Evolutionary conservation across 2,329 filamentous ascomycete genomes (phyloP), one percentile per base, ranked within the genome.

Genomic region (Monosporascus sp.): DNA sequence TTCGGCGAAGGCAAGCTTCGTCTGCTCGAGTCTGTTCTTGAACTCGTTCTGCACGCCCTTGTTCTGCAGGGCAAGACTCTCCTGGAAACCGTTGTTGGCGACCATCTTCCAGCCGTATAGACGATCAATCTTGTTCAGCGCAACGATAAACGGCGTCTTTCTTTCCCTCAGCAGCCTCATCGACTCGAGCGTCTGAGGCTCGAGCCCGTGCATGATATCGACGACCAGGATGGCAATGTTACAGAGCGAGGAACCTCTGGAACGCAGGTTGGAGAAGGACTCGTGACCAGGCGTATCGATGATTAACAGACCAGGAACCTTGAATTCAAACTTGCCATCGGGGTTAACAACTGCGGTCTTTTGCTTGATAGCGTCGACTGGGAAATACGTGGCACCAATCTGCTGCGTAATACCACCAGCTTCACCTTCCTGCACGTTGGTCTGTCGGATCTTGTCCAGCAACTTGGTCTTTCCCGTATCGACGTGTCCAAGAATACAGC

Each of bases 381-480:
- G 95, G 82, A 99, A 99, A 78, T 97, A 99, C 2, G 94, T 99
- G 50, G 94, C 94, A 86, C 94, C 94, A 68, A 99, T 99, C 74
- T 99, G 94, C 75, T 99, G 94, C 7, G 94, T 99, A 68, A 99
- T 99, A 86, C 94, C 94, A 80, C 94, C 95, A 41, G 94, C 95
- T 82, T 99, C 94, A 66, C 94, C 94, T 75, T 97, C 94, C 70
- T 99, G 95, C 37, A 99, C 94, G 69, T 99, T 97, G 54, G 94
- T 97, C 73, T 97, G 91, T 67, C 94, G 89, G 68, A 99, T 90
- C 78, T 99, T 99, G 79, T 99, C 94, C 54, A 99, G 82, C 58
- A 99, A 79, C 78, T 97, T 99, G n/a, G 94, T 99, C 79, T 99
- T 99, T 72, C 94, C 94, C 46, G 95, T 99, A 86, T 99, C 94